Percentiles rank a stretch among this genome's conserved stretches.
Evolutionary conservation across 208 protist genomes (phyloP).

Genomic region (Leishmania tropica): DNA sequence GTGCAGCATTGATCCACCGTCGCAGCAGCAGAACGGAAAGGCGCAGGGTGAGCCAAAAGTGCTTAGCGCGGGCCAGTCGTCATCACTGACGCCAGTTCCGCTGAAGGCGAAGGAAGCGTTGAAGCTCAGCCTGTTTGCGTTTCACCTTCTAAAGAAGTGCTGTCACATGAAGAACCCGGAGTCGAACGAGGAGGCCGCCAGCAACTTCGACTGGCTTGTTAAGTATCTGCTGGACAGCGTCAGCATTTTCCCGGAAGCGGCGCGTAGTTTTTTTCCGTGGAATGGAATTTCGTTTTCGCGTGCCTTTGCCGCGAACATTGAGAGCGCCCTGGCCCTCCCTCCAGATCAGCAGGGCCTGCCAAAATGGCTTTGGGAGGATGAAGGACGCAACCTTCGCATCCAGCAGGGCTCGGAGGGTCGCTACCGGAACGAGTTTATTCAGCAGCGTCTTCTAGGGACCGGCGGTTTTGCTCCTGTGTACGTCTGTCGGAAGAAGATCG

Average conservation of each 20-base stretch:
- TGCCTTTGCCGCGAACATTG: slow-evolving; percentile 46
- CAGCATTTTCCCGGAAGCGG: slow-evolving; percentile 51
- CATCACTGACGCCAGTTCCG: slow-evolving; percentile 55
- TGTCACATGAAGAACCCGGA: slow-evolving; percentile 80
- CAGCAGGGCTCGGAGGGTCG: slow-evolving; percentile 60
- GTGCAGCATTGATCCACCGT: slow-evolving; percentile 20
- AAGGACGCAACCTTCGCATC: slow-evolving; percentile 47
- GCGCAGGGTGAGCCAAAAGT: slow-evolving; percentile 2
- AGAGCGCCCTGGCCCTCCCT: slow-evolving; percentile 28
- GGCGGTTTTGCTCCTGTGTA: slow-evolving; percentile 87
- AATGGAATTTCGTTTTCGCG: slow-evolving; percentile 47
- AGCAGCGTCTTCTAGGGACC: slow-evolving; percentile 73
- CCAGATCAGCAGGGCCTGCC: slow-evolving; percentile 38
- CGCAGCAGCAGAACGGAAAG: slow-evolving; percentile 12
- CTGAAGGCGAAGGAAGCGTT: slow-evolving; percentile 64
- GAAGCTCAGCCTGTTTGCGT: slow-evolving; percentile 61
- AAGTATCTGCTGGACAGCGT: slow-evolving; percentile 59
- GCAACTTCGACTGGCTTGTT: slow-evolving; percentile 66
- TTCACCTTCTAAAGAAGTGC: slow-evolving; percentile 79
- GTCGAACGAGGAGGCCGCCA: slow-evolving; percentile 70
- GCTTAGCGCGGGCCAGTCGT: slow-evolving; percentile 22
- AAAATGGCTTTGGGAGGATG: slow-evolving; percentile 82
- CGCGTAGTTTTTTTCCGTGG: slow-evolving; percentile 62
- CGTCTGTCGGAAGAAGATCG: slow-evolving; percentile 86
- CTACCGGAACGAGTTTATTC: slow-evolving; percentile 83